A percentile compares a stretch with the other conserved stretches of the same genome.
phyloP scores from a whole-genome alignment of 306 rosid species.

The Rosa persica region DNA sequence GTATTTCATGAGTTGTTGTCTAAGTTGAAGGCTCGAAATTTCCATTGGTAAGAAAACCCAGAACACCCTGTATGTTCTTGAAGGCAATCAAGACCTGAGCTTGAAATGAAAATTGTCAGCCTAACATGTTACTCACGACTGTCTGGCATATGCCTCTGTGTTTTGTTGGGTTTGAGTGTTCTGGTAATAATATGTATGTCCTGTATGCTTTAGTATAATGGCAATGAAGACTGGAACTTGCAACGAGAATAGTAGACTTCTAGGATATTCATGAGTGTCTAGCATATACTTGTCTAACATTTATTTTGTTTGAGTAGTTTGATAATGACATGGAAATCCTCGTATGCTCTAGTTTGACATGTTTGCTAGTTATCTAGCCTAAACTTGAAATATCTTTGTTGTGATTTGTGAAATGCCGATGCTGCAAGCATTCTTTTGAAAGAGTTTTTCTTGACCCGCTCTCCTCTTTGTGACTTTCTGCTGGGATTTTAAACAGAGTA shows the following conservation, averaged over 20 bases:
- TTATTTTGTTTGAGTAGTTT: not conserved
- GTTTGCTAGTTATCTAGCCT: not conserved
- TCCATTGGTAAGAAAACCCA: not conserved
- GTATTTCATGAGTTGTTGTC: not conserved
- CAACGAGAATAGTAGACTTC: not conserved
- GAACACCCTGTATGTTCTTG: not conserved
- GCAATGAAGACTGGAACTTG: not conserved
- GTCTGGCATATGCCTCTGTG: not conserved
- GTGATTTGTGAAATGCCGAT: not conserved
- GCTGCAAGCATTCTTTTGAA: conserved; percentile 10
- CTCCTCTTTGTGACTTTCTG: conserved; percentile 24
- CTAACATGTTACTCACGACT: not conserved
- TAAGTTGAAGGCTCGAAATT: not conserved
- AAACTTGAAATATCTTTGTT: conserved; percentile 3
- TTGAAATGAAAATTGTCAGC: not conserved
- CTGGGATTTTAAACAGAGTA: conserved; percentile 49
- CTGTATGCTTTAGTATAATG: not conserved
- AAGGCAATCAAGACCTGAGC: not conserved
- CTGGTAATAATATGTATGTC: not conserved
- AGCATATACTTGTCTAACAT: not conserved
- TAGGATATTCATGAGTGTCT: not conserved
- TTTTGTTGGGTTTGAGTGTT: not conserved
- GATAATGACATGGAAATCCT: not conserved
- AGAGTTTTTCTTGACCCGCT: conserved; percentile 47
- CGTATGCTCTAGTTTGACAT: not conserved